Percentiles rank a stretch among this genome's conserved stretches.
Evolutionary conservation across 352 stramenopile genomes (phyloP).

Genomic region (Stramenopiles sp.): DNA sequence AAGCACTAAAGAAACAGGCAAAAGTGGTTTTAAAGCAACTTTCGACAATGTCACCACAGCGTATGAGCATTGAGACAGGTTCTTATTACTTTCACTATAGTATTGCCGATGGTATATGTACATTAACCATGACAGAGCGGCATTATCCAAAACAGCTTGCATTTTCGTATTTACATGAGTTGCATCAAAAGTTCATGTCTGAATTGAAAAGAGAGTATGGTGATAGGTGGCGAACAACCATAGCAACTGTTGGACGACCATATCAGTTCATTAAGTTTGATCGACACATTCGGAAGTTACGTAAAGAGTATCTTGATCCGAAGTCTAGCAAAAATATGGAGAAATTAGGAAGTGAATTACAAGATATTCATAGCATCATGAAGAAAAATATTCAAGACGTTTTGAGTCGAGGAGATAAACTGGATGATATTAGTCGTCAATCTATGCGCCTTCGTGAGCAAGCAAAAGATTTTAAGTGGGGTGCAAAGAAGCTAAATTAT

Average conservation of each 20-base stretch:
- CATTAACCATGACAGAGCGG: constrained; percentile 74
- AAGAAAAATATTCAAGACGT: constrained; percentile 83
- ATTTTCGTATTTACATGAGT: constrained; percentile 89
- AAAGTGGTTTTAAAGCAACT: constrained; percentile 68
- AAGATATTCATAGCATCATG: constrained; percentile 96
- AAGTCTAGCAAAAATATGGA: constrained; percentile 71
- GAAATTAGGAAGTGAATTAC: constrained; percentile 77
- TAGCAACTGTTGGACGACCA: constrained; percentile 71
- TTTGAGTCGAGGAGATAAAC: constrained; percentile 41
- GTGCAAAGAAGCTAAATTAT: constrained; percentile 48
- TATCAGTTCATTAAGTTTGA: constrained; percentile 72
- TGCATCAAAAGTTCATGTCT: constrained; percentile 55
- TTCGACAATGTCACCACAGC: constrained; percentile 44
- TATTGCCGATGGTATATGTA: constrained; percentile 79
- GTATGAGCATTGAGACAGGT: constrained; percentile 65
- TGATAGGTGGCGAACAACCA: constrained; percentile 35
- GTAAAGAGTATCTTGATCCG: constrained; percentile 65
- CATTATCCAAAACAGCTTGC: constrained; percentile 78
- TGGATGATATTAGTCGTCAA: constrained; percentile 42
- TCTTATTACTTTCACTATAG: constrained; percentile 69
- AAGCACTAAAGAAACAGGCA: constrained; percentile 25
- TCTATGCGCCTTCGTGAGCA: constrained; percentile 51
- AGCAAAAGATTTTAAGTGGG: constrained; percentile 86
- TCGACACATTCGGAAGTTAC: constrained; percentile 3
- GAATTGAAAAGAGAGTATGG: constrained; percentile 61